Percentiles rank a stretch among this genome's conserved stretches.
phyloP scores from a whole-genome alignment of 2,329 filamentous ascomycete genomes.

The Penicillium sp. region DNA sequence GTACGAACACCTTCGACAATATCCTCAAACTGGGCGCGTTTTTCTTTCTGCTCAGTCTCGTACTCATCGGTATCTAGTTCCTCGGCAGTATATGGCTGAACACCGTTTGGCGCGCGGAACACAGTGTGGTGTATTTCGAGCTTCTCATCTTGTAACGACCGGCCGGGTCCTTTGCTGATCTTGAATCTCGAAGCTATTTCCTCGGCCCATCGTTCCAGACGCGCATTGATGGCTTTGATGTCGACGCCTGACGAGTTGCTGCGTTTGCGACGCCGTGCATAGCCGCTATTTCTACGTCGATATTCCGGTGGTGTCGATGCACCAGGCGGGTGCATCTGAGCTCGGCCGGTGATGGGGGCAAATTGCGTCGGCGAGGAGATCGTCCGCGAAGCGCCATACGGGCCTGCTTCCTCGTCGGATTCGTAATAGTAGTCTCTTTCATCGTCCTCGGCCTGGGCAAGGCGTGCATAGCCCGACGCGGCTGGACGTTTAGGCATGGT shows the following conservation, averaged over 20 bases:
- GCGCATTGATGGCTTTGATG: slow-evolving; percentile 95
- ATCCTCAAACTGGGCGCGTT: slow-evolving; percentile 76
- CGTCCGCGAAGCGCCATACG: slow-evolving; percentile 51
- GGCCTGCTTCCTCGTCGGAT: slow-evolving; percentile 64
- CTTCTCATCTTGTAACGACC: slow-evolving; percentile 72
- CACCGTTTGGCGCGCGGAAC: slow-evolving; percentile 86
- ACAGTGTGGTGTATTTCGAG: slow-evolving; percentile 97
- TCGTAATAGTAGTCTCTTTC: slow-evolving; percentile 49
- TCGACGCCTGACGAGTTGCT: slow-evolving; percentile 86
- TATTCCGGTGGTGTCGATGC: slow-evolving; percentile 37
- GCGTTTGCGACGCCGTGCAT: slow-evolving; percentile 50
- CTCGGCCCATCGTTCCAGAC: slow-evolving; percentile 93
- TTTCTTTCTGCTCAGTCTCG: slow-evolving; percentile 60
- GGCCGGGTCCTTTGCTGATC: slow-evolving; percentile 70
- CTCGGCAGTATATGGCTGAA: slow-evolving; percentile 74
- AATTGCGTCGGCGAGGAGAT: slow-evolving; percentile 57
- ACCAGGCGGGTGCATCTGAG: slow-evolving; percentile 45
- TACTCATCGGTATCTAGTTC: slow-evolving; percentile 59
- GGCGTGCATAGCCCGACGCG: slow-evolving; percentile 78
- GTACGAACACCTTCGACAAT: slow-evolving; percentile 84
- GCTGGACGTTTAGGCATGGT: slow-evolving; percentile 67
- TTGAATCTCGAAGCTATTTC: slow-evolving; percentile 98
- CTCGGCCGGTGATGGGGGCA: slow-evolving; percentile 52
- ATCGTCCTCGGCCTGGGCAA: slow-evolving; percentile 74
- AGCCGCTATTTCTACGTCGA: slow-evolving; percentile 46